Percentiles rank a stretch among this genome's conserved stretches.
Conservation (phyloP, 2,329 filamentous ascomycete genomes). For the Pseudogymnoascus sp. region DNA sequence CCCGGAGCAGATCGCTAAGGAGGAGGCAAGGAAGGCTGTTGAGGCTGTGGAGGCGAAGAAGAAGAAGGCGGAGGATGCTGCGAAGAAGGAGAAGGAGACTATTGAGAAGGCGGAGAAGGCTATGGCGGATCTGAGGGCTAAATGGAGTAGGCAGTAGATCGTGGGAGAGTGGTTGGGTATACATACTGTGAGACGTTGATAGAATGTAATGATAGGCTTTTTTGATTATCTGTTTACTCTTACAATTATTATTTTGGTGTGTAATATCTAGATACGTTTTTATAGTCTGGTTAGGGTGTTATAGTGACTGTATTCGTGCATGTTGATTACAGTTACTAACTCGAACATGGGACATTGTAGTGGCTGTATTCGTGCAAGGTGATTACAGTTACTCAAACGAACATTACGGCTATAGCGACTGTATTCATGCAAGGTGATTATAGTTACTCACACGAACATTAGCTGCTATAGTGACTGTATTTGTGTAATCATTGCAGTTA, state of each 20-base stretch:
- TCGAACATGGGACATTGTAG: background rate
- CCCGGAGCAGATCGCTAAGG: slow-evolving; percentile 76
- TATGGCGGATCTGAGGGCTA: slow-evolving; percentile 40
- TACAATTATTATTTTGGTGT: background rate
- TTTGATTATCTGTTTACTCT: slow-evolving; percentile 5
- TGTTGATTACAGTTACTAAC: background rate
- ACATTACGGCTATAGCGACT: background rate
- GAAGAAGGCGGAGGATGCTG: slow-evolving; percentile 49
- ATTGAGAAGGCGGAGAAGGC: slow-evolving; percentile 52
- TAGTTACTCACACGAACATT: background rate
- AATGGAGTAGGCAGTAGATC: slow-evolving; percentile 7
- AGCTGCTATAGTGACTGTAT: background rate
- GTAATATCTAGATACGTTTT: background rate
- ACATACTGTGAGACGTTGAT: background rate
- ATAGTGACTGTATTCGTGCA: background rate
- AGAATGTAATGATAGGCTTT: slow-evolving; percentile 9
- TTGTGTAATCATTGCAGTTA: background rate
- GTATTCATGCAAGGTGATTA: background rate
- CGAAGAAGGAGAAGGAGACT: slow-evolving; percentile 46
- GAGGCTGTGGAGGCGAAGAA: slow-evolving; percentile 41
- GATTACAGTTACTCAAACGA: background rate
- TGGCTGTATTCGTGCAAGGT: background rate
- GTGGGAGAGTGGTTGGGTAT: background rate
- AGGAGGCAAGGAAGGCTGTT: slow-evolving; percentile 60
- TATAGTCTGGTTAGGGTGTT: background rate